Conservation (phyloP, 108 stramenopile genomes). For the Discostella pseudostelligera region DNA sequence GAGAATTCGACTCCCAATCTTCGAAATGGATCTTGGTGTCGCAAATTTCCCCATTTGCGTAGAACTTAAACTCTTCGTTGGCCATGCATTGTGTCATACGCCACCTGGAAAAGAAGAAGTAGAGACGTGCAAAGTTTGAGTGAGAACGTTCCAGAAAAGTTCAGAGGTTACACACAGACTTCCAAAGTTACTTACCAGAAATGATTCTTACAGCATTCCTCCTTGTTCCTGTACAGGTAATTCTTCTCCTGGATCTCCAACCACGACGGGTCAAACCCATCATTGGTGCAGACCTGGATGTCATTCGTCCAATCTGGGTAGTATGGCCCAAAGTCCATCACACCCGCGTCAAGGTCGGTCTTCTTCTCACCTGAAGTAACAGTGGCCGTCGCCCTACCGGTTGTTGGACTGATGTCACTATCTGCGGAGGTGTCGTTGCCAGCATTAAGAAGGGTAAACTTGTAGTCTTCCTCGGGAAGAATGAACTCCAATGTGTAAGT, state of each 20-base stretch:
- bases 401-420: constrained; percentile 32
- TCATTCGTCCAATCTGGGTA: constrained; percentile 47
- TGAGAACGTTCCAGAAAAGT: neutral
- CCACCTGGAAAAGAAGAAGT: constrained; percentile 12
- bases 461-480: constrained; percentile 20
- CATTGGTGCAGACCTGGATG: constrained; percentile 41
- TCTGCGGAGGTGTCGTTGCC: constrained; percentile 28
- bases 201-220: constrained; percentile 38
- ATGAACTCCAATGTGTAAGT: constrained; percentile 26
- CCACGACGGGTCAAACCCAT: constrained; percentile 44
- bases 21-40: constrained; percentile 45
- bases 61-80: constrained; percentile 50
- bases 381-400: constrained; percentile 20
- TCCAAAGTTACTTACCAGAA: constrained; percentile 29
- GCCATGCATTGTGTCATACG: constrained; percentile 47
- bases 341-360: constrained; percentile 33
- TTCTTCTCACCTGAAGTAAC: constrained; percentile 36
- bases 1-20: constrained; percentile 44
- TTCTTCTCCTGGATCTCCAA: constrained; percentile 34
- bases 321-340: constrained; percentile 45
- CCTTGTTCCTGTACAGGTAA: constrained; percentile 44
- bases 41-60: constrained; percentile 39
- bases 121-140: neutral
- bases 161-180: too few relatives aligned
- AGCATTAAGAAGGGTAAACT: constrained; percentile 30